Evolutionary conservation across 202 grass and related monocot species (phyloP), one percentile per base, ranked within the genome.

Genomic region (Schoenoplectus tabernaemontani): DNA sequence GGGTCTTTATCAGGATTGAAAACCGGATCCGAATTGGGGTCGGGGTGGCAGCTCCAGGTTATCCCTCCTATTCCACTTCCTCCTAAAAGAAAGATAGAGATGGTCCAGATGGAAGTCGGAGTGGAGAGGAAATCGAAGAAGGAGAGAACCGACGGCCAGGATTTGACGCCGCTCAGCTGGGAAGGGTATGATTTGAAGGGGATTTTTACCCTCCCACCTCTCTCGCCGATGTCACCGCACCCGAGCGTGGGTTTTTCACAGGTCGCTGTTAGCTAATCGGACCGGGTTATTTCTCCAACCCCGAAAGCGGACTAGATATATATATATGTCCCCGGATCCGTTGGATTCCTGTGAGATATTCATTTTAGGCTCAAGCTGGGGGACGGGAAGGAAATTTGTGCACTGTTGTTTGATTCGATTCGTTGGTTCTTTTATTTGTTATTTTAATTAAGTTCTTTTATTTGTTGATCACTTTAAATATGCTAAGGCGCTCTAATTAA

Each of bases 211-310:
- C 82, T 87, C 53, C 91, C 86, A 76, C 91, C 86, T 12, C 82
- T 91, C 12, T 93, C 88, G 3, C 89, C 89, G 51, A 17, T 86
- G 24, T 91, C 85, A 10, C 85, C 85, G 51, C 79, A 82, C 51
- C 59, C 50, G 42, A 81, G 33, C 38, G 24, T 90, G 13, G 78
- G n/a, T n/a, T n/a, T n/a, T n/a, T n/a, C n/a, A 68, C 85, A 82
- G 87, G 37, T 92, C 69, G 85, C 60, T 50, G 90, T 92, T 50
- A 89, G 39, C 57, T 87, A 79, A 87, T 46, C 0, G 4, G 44
- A 13, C 34, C 63, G 32, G 74, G 59, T 60, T 30, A 2, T 1
- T 58, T 54, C 17, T 16, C 15, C 5, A 5, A 54, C 50, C 50
- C 50, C 17, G 16, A 58, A 23, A 58, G 7, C 56, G n/a, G n/a